Evolutionary conservation across 345 rosid genomes (phyloP).

Genomic region (Syzygium grande): DNA sequence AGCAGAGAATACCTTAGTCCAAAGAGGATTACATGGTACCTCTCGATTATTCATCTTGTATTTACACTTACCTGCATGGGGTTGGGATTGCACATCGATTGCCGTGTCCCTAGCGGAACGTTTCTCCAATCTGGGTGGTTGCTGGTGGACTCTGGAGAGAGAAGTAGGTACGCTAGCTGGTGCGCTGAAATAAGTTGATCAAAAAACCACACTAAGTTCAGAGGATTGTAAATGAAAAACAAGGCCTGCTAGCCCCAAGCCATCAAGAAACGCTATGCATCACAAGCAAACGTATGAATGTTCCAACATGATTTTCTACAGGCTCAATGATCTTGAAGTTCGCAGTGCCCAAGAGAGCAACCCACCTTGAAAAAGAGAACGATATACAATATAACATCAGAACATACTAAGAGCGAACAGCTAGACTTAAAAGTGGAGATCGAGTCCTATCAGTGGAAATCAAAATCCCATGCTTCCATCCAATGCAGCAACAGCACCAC

Average conservation of each 20-base stretch:
- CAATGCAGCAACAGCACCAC: neutral
- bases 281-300: neutral
- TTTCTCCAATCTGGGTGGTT: neutral
- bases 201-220: neutral
- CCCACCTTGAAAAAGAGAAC: neutral
- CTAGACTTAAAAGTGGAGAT: neutral
- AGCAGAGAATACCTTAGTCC: neutral
- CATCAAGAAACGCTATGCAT: neutral
- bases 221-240: neutral
- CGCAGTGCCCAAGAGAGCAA: neutral
- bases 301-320: neutral
- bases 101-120: neutral
- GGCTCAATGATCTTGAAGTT: neutral
- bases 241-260: neutral
- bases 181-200: neutral
- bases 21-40: neutral
- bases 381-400: neutral
- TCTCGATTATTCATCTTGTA: neutral
- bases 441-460: neutral
- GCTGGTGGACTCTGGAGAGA: neutral
- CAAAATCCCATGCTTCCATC: neutral
- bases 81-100: neutral
- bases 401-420: neutral
- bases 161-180: neutral
- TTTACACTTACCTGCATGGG: neutral